Evolutionary conservation across 2,329 filamentous ascomycete genomes (phyloP), one percentile per base, ranked within the genome.

Genomic region (Colletotrichum incanum): DNA sequence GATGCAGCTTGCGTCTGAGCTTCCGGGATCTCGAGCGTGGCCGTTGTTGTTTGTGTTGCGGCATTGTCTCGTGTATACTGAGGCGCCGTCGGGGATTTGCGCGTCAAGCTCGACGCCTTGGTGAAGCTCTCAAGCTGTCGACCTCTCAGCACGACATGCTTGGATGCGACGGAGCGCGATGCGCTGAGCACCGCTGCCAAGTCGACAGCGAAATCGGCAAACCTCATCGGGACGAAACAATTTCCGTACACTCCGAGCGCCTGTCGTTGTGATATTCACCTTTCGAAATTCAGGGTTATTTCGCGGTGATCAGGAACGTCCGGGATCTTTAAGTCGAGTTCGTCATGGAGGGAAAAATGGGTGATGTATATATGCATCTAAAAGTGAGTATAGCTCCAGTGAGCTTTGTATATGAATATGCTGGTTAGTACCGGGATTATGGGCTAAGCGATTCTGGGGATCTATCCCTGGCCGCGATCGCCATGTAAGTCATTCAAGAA

Each of bases 121-220:
- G 80, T 80, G 77, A 87, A 89, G 54, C 81, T 82, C 72, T 89
- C 86, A 66, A 89, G 79, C 80, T 91, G 89, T 54, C 85, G 83
- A 68, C 84, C 79, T 74, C 90, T 86, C 64, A 92, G 83, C 71
- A 88, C 89, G 60, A 89, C 79, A 80, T 92, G 91, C 80, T 88
- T 91, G 60, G 86, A 82, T 60, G 92, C 92, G 73, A 95, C 87
- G 43, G 89, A 89, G 72, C 91, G 89, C 62, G 93, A 92, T 79
- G 91, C 93, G 84, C 88, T 90, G 80, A 93, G 86, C 75, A 95
- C 86, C 73, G 91, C 89, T 76, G 91, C 90, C 77, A 93, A 85
- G 84, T 95, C 93, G 79, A 95, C 85, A 74, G 86, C 84, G 78
- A 87, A 90, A 83, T 89, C 92, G 83, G 88, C 89, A 87, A 90